A percentile compares a stretch with the other conserved stretches of the same genome.
Evolutionary conservation across 495 filamentous ascomycete species (phyloP).

Genomic region (Penicillium longicatenatum): DNA sequence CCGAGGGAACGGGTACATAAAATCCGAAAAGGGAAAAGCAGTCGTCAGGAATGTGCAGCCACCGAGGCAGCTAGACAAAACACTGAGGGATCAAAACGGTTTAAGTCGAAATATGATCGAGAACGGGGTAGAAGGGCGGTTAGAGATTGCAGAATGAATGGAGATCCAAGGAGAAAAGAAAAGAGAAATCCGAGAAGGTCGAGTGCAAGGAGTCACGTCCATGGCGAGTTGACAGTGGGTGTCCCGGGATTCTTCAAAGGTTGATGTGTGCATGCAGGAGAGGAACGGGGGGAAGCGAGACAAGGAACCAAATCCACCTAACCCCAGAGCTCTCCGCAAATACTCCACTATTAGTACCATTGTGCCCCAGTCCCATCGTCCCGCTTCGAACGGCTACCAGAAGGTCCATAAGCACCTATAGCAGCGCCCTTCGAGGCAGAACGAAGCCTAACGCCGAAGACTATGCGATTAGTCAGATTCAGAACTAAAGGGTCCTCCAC

Average conservation of each 20-base stretch:
- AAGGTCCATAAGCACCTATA: conserved; percentile 63
- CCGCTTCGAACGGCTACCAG: conserved; percentile 76
- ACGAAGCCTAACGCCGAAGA: conserved; percentile 91
- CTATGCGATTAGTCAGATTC: conserved; percentile 84
- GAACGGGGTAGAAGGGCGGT: conserved; percentile 39
- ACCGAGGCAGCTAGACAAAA: conserved; percentile 18
- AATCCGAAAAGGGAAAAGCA: conserved; percentile 20
- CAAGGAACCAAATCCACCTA: conserved; percentile 16
- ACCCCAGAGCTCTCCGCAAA: conserved; percentile 29
- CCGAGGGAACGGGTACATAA: conserved; percentile 20
- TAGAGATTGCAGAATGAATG: conserved; percentile 40
- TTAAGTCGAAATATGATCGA: conserved; percentile 41
- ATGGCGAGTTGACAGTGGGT: conserved; percentile 31
- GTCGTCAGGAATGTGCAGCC: conserved; percentile 12
- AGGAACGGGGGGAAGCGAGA: conserved; percentile 24
- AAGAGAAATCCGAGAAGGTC: conserved; percentile 45
- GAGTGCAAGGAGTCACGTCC: conserved; percentile 37
- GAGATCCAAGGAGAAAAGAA: conserved; percentile 37
- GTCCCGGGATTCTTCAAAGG: conserved; percentile 36
- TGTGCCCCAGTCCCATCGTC: conserved; percentile 61
- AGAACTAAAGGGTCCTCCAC: conserved; percentile 70
- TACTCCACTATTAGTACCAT: conserved; percentile 60
- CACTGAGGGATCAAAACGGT: conserved; percentile 39
- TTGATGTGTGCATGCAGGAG: conserved; percentile 35
- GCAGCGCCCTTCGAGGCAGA: conserved; percentile 87